Evolutionary conservation across 805 yeast species (phyloP).

Genomic region (Suhomyces canberraensis): DNA sequence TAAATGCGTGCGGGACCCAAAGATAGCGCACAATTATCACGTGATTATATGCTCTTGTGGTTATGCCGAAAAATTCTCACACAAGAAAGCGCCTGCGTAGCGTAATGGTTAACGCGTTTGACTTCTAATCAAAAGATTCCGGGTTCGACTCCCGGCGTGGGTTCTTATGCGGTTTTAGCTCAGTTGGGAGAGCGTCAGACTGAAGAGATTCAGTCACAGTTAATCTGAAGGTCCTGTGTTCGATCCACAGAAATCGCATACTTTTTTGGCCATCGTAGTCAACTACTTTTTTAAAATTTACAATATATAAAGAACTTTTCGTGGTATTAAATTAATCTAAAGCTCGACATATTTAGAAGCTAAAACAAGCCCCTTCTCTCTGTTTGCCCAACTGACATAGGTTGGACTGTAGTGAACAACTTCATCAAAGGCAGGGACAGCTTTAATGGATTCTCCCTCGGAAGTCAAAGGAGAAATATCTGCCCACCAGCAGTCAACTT

Average conservation of each 20-base stretch:
- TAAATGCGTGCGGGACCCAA: too few relatives aligned
- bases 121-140: slow-evolving; percentile 23
- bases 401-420: slow-evolving; percentile 64
- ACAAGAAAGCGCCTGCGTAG: slow-evolving; percentile 15
- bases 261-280: slow-evolving; percentile 2
- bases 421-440: slow-evolving; percentile 72
- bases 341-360: slow-evolving; percentile 47
- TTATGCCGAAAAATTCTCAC: too few relatives aligned
- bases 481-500: slow-evolving; percentile 73
- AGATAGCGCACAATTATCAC: too few relatives aligned
- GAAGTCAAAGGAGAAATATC: slow-evolving; percentile 47
- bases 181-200: slow-evolving; percentile 41
- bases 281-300: not conserved
- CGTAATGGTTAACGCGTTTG: slow-evolving; percentile 22
- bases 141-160: slow-evolving; percentile 25
- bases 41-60: too few relatives aligned
- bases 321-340: slow-evolving; percentile 8
- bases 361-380: slow-evolving; percentile 65
- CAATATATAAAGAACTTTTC: not conserved
- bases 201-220: slow-evolving; percentile 27
- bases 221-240: slow-evolving; percentile 85
- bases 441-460: slow-evolving; percentile 24
- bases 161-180: slow-evolving; percentile 30
- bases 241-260: slow-evolving; percentile 61
- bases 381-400: slow-evolving; percentile 62